These are phyloP conservation scores for Penicillium ucsense DNA, from an alignment of 495 filamentous ascomycete species.

Conservation along the genomic window DNA sequence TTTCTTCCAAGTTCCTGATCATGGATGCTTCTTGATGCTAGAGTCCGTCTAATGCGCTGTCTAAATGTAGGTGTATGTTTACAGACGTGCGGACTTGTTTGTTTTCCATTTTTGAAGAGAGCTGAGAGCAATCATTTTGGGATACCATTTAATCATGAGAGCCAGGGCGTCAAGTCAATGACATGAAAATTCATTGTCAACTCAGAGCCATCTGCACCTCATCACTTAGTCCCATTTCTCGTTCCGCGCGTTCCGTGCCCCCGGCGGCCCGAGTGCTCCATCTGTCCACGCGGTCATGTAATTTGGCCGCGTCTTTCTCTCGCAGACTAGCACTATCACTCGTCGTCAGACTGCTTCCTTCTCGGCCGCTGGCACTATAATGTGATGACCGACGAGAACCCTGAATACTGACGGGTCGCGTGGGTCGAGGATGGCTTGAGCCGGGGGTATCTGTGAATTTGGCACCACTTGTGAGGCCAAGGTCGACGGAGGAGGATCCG, in stretches of 20 bases:
- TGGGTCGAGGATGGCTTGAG: slow-evolving; percentile 7
- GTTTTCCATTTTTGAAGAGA: no score
- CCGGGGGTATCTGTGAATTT: slow-evolving; percentile 5
- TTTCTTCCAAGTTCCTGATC: no score
- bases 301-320: slow-evolving; percentile 42
- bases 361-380: slow-evolving; percentile 12
- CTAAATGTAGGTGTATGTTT: no score
- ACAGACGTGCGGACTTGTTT: no score
- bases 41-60: no score
- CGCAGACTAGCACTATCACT: slow-evolving; percentile 33
- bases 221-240: slow-evolving; percentile 40
- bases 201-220: slow-evolving; percentile 47
- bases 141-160: not conserved
- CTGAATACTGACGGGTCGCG: slow-evolving; percentile 29
- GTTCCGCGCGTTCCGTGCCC: slow-evolving; percentile 33
- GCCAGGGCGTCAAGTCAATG: not conserved
- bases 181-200: slow-evolving; percentile 15
- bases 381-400: slow-evolving; percentile 21
- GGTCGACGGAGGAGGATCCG: slow-evolving; percentile 11
- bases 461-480: slow-evolving; percentile 11
- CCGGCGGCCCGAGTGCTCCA: slow-evolving; percentile 32
- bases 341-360: slow-evolving; percentile 24
- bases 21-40: no score
- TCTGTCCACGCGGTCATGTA: slow-evolving; percentile 35
- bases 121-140: no score